Base-by-base conservation (phyloP, 1,284 basidiomycete genomes). In the Irpex rosettiformis region DNA sequence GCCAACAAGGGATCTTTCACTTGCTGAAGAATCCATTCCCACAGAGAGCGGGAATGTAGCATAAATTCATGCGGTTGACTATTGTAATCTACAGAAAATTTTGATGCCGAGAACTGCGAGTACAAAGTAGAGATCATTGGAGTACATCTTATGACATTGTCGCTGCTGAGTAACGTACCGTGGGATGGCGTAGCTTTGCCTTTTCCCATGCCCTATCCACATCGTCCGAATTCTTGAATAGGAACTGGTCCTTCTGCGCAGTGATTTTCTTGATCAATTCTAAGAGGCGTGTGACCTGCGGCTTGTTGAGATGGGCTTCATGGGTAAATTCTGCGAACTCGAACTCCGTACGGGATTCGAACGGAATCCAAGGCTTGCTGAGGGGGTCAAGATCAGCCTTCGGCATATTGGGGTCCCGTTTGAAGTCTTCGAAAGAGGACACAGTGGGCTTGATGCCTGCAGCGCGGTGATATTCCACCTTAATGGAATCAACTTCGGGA, bases 21-120 rank as follows among this genome's bases (percentile, higher is more conserved):
- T 1, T 70, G 58, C 25, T 67, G 62, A 1, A 64, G 30, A 0
- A 40, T 60, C 70, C 70, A 74, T 1, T 71, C 59, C 69, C 68
- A 72, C 0, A 73, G 18, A 10, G 63, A 59, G 5, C 62, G 61
- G 16, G 24, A 42, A 25, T 60, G 51, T 0, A 68, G 29, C 10
- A 63, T 58, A 52, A 57, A 68, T 3, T 37, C 48, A 6, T 37
- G 51, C 4, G 57, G 56, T 67, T 74, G 7, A 67, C 71, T 66
- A 71, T 72, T 66, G 77, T 66, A 60, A 62, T 66, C 59, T 61
- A 61, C 53, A 5, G 37, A 11, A 5, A 65, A 29, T 4, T 56
- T 58, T 3, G 45, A 18, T 18, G 57, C 55, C 3, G 52, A 13
- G 48, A 64, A 66, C 67, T 69, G 56, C 25, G 56, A 5, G 28